Conservation (phyloP, 768 basidiomycete genomes). For the Lactarius trivialis region DNA sequence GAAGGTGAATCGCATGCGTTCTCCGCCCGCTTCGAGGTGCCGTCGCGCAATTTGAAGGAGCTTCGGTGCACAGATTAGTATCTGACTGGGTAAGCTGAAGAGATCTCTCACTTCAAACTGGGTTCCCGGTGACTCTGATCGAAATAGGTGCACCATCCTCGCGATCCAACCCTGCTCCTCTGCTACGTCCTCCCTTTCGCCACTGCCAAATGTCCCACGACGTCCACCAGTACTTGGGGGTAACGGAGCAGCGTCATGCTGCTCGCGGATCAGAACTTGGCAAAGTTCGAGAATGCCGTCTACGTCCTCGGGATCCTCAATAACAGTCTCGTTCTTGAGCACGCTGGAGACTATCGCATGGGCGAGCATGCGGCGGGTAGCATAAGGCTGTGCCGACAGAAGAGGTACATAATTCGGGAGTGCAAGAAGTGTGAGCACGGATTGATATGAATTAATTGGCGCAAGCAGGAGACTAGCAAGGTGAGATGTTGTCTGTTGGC, state of each 20-base stretch:
- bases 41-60: slow-evolving; percentile 85
- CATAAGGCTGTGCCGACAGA: slow-evolving; percentile 79
- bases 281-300: slow-evolving; percentile 90
- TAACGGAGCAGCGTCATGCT: slow-evolving; percentile 46
- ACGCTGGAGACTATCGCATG: slow-evolving; percentile 93
- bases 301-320: slow-evolving; percentile 92
- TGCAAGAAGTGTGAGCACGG: slow-evolving; percentile 93
- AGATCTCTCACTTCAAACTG: slow-evolving; percentile 73
- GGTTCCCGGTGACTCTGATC: slow-evolving; percentile 74
- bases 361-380: slow-evolving; percentile 85
- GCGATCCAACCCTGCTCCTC: slow-evolving; percentile 99
- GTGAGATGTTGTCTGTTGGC: slow-evolving; percentile 80
- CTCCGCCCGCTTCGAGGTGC: slow-evolving; percentile 87
- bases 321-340: slow-evolving; percentile 92
- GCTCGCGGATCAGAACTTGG: slow-evolving; percentile 86
- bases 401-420: slow-evolving; percentile 86
- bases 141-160: slow-evolving; percentile 94
- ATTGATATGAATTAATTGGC: slow-evolving; percentile 94
- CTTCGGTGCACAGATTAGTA: slow-evolving; percentile 34
- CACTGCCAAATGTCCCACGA: slow-evolving; percentile 46
- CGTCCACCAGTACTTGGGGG: slow-evolving; percentile 40
- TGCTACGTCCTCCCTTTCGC: slow-evolving; percentile 85
- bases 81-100: background rate
- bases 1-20: slow-evolving; percentile 94
- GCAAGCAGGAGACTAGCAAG: slow-evolving; percentile 89